These are phyloP conservation scores for Hymenoscyphus fructigenus DNA, from an alignment of 2,329 filamentous ascomycete species.

Conservation along the genomic window DNA sequence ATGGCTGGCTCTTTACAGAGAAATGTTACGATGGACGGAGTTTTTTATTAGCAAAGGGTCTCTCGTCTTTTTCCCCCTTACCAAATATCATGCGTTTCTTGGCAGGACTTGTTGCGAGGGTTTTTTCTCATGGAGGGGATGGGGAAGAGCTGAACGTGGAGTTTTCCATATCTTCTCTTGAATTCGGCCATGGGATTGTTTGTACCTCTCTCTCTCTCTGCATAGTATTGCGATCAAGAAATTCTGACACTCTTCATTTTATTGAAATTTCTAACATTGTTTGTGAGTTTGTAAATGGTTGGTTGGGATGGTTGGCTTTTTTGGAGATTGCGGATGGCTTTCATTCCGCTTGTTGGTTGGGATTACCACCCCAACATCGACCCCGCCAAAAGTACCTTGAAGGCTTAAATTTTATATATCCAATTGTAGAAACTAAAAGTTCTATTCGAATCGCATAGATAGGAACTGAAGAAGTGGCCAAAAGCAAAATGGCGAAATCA, in stretches of 20 bases:
- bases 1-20: slow-evolving; percentile 21
- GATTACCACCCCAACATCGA: no score
- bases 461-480: no score
- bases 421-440: no score
- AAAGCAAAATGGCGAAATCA: no score
- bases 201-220: slow-evolving; percentile 26
- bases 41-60: slow-evolving; percentile 27
- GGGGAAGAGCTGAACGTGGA: background rate
- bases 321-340: background rate
- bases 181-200: slow-evolving; percentile 16
- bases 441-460: no score
- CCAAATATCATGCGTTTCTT: slow-evolving; percentile 22
- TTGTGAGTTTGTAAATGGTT: background rate
- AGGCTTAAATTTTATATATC: no score
- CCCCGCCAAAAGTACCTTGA: no score
- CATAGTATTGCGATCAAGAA: slow-evolving; percentile 36
- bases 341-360: no score
- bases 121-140: slow-evolving; percentile 20
- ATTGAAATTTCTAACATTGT: background rate
- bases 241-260: slow-evolving; percentile 16
- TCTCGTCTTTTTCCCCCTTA: slow-evolving; percentile 26
- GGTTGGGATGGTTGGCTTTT: background rate
- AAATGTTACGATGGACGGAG: slow-evolving; percentile 35
- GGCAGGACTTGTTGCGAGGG: slow-evolving; percentile 15
- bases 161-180: background rate